Conservation (phyloP, 441 rosid genomes). For the Mallotus repandus region DNA sequence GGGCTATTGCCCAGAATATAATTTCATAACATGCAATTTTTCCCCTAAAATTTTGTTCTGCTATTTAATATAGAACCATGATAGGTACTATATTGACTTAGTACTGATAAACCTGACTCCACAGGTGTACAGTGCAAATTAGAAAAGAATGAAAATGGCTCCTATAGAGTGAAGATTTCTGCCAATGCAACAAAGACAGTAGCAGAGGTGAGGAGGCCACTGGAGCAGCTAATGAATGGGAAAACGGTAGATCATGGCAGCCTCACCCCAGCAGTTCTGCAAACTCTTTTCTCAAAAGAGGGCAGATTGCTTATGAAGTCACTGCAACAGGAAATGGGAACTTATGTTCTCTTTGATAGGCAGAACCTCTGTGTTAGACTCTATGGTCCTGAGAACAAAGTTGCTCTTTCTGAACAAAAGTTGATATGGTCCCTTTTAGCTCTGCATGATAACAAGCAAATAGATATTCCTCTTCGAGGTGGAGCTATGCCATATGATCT, state of each 20-base stretch:
- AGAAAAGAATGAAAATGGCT: conserved; percentile 25
- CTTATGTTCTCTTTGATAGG: conserved; percentile 25
- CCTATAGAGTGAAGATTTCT: conserved; percentile 26
- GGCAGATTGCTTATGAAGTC: conserved; percentile 22
- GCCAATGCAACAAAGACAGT: conserved; percentile 29
- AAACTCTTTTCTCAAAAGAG: conserved; percentile 19
- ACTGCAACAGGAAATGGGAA: conserved; percentile 20
- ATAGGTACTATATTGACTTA: neutral
- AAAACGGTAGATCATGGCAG: conserved; percentile 14
- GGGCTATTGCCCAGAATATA: neutral
- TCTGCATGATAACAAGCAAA: conserved; percentile 14
- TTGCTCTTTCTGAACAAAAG: conserved; percentile 21
- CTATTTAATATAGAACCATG: neutral
- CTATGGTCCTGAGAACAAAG: conserved; percentile 23
- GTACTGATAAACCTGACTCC: neutral
- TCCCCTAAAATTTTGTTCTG: neutral
- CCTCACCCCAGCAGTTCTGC: conserved; percentile 21
- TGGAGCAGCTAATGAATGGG: conserved; percentile 32
- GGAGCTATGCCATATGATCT: conserved; percentile 15
- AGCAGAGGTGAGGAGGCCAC: conserved; percentile 29
- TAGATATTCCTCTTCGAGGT: conserved; percentile 27
- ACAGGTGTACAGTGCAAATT: conserved; percentile 22
- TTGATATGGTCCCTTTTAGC: conserved; percentile 22
- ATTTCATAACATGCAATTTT: neutral
- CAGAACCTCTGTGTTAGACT: conserved; percentile 14